phyloP scores from a whole-genome alignment of 1,284 basidiomycete genomes.

The Naganishia cerealis region DNA sequence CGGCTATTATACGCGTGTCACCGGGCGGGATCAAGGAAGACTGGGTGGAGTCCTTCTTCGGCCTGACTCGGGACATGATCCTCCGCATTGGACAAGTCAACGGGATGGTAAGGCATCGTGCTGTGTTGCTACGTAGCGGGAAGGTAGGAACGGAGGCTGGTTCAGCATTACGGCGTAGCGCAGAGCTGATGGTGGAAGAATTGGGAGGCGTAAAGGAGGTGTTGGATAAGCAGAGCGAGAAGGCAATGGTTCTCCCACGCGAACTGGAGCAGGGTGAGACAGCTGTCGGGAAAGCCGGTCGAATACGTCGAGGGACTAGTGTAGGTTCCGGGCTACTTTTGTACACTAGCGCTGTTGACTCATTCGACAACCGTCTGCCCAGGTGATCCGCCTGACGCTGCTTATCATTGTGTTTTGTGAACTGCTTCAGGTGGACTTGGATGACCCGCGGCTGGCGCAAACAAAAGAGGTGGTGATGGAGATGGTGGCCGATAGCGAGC shows the following conservation, averaged over 20 bases:
- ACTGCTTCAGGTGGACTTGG: constrained; percentile 32
- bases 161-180: background rate
- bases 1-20: background rate
- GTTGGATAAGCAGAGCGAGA: background rate
- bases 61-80: constrained; percentile 35
- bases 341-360: background rate
- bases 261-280: constrained; percentile 25
- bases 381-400: constrained; percentile 34
- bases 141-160: background rate
- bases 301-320: constrained; percentile 36
- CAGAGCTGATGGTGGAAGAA: background rate
- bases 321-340: constrained; percentile 1
- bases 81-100: constrained; percentile 33
- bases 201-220: background rate
- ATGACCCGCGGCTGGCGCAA: constrained; percentile 27
- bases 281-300: constrained; percentile 32
- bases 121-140: constrained; percentile 2
- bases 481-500: constrained; percentile 35
- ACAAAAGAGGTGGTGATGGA: constrained; percentile 30
- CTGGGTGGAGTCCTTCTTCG: constrained; percentile 39
- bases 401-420: constrained; percentile 36
- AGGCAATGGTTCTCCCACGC: background rate
- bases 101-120: constrained; percentile 33
- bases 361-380: background rate
- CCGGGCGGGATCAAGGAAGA: constrained; percentile 24